phyloP scores from a whole-genome alignment of 1,139 yeast species.

The Taphrina wiesneri region DNA sequence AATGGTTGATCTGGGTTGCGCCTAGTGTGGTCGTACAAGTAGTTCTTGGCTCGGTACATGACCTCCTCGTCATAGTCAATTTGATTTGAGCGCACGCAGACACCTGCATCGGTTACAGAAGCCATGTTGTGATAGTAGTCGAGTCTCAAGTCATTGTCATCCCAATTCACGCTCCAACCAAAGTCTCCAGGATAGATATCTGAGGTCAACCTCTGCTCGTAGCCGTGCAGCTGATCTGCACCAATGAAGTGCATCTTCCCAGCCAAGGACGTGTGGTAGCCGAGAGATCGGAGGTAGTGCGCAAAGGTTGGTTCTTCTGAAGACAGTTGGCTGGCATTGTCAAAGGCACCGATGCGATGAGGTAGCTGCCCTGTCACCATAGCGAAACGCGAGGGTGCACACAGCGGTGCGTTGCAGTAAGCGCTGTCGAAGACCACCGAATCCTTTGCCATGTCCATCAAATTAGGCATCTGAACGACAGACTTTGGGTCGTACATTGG shows the following conservation, averaged over 20 bases:
- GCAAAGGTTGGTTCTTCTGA: conserved; percentile 31
- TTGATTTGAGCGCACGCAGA: conserved; percentile 32
- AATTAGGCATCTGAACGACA: conserved; percentile 30
- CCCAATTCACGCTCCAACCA: conserved; percentile 33
- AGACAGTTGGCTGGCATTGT: conserved; percentile 30
- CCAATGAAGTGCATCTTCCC: conserved; percentile 34
- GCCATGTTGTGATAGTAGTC: conserved; percentile 35
- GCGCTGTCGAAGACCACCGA: conserved; percentile 32
- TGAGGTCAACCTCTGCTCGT: conserved; percentile 30
- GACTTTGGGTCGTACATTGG: conserved; percentile 29
- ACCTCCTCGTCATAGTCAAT: conserved; percentile 32
- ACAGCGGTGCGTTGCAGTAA: conserved; percentile 30
- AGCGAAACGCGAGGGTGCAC: conserved; percentile 33
- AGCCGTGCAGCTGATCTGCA: conserved; percentile 32
- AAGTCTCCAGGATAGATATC: conserved; percentile 33
- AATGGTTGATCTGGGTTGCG: conserved; percentile 25
- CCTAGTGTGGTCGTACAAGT: conserved; percentile 26
- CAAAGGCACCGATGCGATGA: conserved; percentile 32
- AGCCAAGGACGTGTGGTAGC: conserved; percentile 29
- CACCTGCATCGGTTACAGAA: conserved; percentile 34
- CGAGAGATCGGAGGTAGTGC: conserved; percentile 29
- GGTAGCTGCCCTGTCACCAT: conserved; percentile 33
- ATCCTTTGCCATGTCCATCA: conserved; percentile 29
- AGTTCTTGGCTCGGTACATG: conserved; percentile 33
- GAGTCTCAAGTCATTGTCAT: conserved; percentile 22